Base-by-base conservation (phyloP, 2,329 filamentous ascomycete genomes). In the Domatiomyces catenatus region DNA sequence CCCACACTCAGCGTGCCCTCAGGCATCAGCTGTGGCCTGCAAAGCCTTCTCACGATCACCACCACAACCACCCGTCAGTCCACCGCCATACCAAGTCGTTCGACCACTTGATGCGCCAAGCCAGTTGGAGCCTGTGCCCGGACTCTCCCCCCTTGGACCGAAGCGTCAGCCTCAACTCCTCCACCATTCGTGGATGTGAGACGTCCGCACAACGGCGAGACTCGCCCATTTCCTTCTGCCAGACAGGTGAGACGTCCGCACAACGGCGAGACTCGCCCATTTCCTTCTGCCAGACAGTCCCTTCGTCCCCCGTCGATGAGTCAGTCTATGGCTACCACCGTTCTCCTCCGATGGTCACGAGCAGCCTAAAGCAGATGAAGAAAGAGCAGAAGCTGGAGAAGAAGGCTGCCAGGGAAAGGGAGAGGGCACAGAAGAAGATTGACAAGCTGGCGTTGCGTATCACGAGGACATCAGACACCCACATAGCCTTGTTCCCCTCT, bases 141-240 rank as follows among this genome's bases (percentile, higher is more conserved):
- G 45, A 47, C 15, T 26, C 17, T 32, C 8, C 17, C 24, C 17
- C 17, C 20, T 44, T 52, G 17, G 50, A 50, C 43, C 32, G 53
- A 39, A 52, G 53, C 17, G 47, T 50, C 50, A 57, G 55, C 28
- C 48, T 57, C 48, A 52, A 55, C 3, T 36, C 55, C 32, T 57
- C 55, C 7, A 57, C 53, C 5, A 22, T 54, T 18, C 53, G 55
- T 20, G 51, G 52, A 26, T 42, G 44, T 44, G 55, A 57, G 44
- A 53, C 53, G n/a, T 53, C 53, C 2, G 54, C 53, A 22, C 44
- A 49, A 17, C 54, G 55, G 18, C 48, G 53, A 52, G 53, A 50
- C 19, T 57, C 55, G 10, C 55, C 55, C 1, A 54, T 57, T 8
- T 57, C 55, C 28, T 48, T 54, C 12, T 47, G 53, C 54, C 39